Evolutionary conservation across 352 stramenopile species (phyloP).

Genomic region (Globisporangium irregulare): DNA sequence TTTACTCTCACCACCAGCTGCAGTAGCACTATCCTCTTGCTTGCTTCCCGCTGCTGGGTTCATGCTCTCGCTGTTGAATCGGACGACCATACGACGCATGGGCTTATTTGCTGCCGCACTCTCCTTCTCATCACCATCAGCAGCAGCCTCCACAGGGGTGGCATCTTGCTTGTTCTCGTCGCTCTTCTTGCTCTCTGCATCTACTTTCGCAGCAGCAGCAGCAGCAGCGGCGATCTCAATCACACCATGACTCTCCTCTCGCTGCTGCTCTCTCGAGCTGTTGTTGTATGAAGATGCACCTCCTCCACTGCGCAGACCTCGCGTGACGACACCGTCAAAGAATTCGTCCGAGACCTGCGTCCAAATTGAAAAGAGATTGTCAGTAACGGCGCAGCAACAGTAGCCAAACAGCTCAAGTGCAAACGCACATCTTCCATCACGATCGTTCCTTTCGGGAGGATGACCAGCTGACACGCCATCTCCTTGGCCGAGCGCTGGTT

Average conservation of each 20-base stretch:
- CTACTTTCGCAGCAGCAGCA: conserved; percentile 6
- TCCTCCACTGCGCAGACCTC: conserved; percentile 40
- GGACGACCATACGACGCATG: conserved; percentile 32
- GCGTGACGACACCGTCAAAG: conserved; percentile 60
- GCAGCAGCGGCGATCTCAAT: conserved; percentile 15
- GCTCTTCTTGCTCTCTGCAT: conserved; percentile 4
- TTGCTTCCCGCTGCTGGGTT: conserved; percentile 4
- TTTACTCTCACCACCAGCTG: background rate
- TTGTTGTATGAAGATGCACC: conserved; percentile 28
- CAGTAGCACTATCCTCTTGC: conserved; percentile 4
- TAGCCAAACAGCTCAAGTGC: too few species aligned
- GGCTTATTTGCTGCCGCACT: background rate
- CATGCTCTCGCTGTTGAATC: conserved; percentile 59
- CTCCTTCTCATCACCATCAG: conserved; percentile 6
- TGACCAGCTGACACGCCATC: conserved; percentile 62
- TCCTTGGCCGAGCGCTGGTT: conserved; percentile 76
- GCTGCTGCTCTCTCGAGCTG: conserved; percentile 20
- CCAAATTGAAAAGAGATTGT: background rate
- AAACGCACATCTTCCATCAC: conserved; percentile 56
- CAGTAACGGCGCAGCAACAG: background rate
- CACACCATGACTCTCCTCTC: conserved; percentile 14
- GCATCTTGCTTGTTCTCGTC: background rate
- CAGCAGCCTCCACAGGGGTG: background rate
- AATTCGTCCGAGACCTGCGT: conserved; percentile 45
- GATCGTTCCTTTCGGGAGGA: conserved; percentile 70